These are phyloP conservation scores for Fusarium pseudonygamai DNA, from an alignment of 2,329 filamentous ascomycete genomes.

Conservation along the genomic window DNA sequence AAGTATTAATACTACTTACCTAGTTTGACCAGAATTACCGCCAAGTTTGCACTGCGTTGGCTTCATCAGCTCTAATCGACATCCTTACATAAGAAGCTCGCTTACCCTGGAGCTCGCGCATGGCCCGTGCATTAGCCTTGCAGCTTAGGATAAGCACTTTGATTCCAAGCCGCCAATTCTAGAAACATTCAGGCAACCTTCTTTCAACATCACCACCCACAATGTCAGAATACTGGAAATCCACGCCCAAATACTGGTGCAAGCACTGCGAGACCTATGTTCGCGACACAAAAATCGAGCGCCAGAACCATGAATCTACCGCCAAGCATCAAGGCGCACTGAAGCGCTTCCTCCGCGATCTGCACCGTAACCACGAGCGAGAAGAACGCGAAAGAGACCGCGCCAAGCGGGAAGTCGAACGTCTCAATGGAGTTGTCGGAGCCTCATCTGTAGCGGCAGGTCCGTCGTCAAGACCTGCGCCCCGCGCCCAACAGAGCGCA, in stretches of 20 bases:
- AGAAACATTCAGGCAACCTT: neutral
- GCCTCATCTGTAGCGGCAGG: slow-evolving; percentile 51
- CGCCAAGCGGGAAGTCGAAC: slow-evolving; percentile 84
- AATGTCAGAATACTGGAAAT: slow-evolving; percentile 99
- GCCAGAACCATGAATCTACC: slow-evolving; percentile 87
- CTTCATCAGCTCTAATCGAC: neutral
- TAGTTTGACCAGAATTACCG: neutral
- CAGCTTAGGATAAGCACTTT: slow-evolving; percentile 29
- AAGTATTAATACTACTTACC: too few relatives aligned
- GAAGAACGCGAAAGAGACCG: slow-evolving; percentile 83
- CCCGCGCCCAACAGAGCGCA: slow-evolving; percentile 19
- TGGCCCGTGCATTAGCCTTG: neutral
- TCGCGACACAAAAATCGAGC: slow-evolving; percentile 91
- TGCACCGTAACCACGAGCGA: slow-evolving; percentile 85
- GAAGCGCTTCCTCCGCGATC: slow-evolving; percentile 87
- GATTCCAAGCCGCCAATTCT: neutral
- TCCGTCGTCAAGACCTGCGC: slow-evolving; percentile 30
- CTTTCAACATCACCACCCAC: slow-evolving; percentile 2
- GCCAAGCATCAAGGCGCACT: slow-evolving; percentile 85
- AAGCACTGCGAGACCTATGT: slow-evolving; percentile 94
- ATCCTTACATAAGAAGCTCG: neutral
- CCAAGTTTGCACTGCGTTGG: neutral
- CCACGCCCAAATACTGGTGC: slow-evolving; percentile 97
- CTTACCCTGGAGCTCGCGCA: slow-evolving; percentile 8
- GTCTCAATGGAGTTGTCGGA: slow-evolving; percentile 80